Conservation (phyloP, 1,284 basidiomycete genomes). For the Puccinia hordei region DNA sequence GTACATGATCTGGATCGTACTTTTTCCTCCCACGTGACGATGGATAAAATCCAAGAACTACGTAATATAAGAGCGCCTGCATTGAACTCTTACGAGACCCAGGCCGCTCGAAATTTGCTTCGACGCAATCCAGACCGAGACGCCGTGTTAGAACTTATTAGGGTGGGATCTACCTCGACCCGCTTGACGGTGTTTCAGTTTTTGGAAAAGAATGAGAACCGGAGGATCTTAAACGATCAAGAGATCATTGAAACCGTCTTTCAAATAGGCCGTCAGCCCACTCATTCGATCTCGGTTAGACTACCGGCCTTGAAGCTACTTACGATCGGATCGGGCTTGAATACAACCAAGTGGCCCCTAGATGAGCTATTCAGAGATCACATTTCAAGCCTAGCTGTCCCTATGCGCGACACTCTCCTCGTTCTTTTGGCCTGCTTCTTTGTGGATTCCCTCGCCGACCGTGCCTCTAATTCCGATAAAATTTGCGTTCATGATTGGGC, state of each 20-base stretch:
- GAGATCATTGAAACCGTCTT: constrained; percentile 26
- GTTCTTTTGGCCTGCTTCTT: constrained; percentile 23
- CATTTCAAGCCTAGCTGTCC: neutral
- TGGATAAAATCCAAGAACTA: constrained; percentile 5
- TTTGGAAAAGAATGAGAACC: constrained; percentile 8
- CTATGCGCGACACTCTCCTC: constrained; percentile 32
- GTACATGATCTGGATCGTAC: neutral
- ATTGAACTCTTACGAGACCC: constrained; percentile 5
- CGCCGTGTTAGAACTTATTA: constrained; percentile 1
- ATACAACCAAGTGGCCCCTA: constrained; percentile 17
- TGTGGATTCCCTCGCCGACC: neutral
- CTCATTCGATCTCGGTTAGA: constrained; percentile 16
- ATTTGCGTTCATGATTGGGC: neutral
- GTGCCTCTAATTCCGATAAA: neutral
- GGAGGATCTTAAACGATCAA: constrained; percentile 15
- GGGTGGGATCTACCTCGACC: constrained; percentile 6
- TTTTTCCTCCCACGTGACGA: neutral
- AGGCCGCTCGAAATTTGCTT: neutral
- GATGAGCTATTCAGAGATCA: constrained; percentile 30
- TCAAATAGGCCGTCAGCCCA: neutral
- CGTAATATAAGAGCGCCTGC: neutral
- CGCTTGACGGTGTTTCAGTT: neutral
- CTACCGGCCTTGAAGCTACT: constrained; percentile 37
- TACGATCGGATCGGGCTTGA: constrained; percentile 7
- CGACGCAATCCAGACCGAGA: neutral